Evolutionary conservation across 2,329 filamentous ascomycete genomes (phyloP).

Genomic region (Geosmithia putterillii): DNA sequence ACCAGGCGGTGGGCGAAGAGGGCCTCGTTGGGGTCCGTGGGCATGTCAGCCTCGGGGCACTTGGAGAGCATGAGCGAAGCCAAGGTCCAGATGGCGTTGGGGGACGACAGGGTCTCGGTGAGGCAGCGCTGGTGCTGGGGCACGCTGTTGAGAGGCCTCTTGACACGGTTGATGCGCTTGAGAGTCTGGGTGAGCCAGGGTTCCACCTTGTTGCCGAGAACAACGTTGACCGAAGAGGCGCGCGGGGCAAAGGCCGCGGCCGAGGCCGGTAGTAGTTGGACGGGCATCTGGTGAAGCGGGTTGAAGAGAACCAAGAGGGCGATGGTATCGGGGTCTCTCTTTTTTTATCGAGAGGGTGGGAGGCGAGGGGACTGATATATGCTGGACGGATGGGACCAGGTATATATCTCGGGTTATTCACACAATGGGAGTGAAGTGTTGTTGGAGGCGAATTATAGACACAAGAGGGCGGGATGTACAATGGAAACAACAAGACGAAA

Average conservation of each 20-base stretch:
- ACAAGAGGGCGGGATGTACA: conserved; percentile 7
- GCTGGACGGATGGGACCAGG: conserved; percentile 4
- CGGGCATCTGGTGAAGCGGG: conserved; percentile 55
- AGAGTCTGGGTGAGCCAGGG: conserved; percentile 94
- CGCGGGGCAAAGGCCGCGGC: conserved; percentile 92
- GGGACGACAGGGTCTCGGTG: conserved; percentile 81
- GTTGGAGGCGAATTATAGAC: conserved; percentile 3
- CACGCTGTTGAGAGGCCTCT: conserved; percentile 93
- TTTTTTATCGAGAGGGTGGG: conserved; percentile 1
- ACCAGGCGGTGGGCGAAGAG: conserved; percentile 77
- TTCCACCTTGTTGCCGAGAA: conserved; percentile 83
- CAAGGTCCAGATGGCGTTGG: conserved; percentile 88
- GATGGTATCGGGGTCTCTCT: too few relatives aligned
- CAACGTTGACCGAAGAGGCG: conserved; percentile 82
- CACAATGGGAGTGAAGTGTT: neutral
- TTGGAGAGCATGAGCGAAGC: conserved; percentile 89
- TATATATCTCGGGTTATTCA: conserved; percentile 1
- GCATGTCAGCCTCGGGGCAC: conserved; percentile 72
- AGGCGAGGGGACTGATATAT: neutral
- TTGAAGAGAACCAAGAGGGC: conserved; percentile 10
- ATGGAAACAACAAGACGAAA: conserved; percentile 4
- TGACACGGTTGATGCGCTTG: conserved; percentile 93
- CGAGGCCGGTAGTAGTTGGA: conserved; percentile 86
- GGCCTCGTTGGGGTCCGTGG: conserved; percentile 73
- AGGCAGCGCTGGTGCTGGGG: conserved; percentile 92